Evolutionary conservation across 768 basidiomycete genomes (phyloP).

Genomic region (Leccinum variicolor): DNA sequence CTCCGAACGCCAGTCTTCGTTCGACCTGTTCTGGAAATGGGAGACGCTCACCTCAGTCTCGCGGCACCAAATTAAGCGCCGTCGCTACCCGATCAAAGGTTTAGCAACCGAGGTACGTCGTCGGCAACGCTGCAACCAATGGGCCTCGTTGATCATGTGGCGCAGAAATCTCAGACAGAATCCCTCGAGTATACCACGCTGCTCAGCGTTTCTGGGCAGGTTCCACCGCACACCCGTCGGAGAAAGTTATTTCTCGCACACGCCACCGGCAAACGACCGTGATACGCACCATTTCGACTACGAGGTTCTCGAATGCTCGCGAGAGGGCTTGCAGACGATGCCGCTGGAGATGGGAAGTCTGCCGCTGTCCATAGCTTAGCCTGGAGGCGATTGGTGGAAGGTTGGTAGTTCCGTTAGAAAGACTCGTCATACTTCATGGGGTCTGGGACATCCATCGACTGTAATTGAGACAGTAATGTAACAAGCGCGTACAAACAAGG

Average conservation of each 20-base stretch:
- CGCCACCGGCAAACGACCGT: neutral
- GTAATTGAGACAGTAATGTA: slow-evolving; percentile 1
- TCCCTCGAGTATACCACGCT: slow-evolving; percentile 1
- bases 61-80: neutral
- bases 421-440: neutral
- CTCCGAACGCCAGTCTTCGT: slow-evolving; percentile 30
- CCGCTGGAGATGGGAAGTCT: neutral
- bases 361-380: neutral
- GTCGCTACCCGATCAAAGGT: neutral
- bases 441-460: slow-evolving; percentile 2
- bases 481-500: slow-evolving; percentile 6
- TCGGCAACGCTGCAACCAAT: neutral
- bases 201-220: neutral
- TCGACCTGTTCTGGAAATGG: slow-evolving; percentile 38
- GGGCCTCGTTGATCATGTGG: neutral
- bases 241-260: neutral
- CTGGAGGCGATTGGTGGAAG: neutral
- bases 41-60: slow-evolving; percentile 26
- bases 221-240: neutral
- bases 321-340: neutral
- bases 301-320: neutral
- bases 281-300: neutral
- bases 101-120: slow-evolving; percentile 9
- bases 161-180: neutral
- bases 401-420: neutral